These are phyloP conservation scores for Zygosaccharomyces sapae DNA, from an alignment of 1,139 yeast genomes.

Conservation along the genomic window DNA sequence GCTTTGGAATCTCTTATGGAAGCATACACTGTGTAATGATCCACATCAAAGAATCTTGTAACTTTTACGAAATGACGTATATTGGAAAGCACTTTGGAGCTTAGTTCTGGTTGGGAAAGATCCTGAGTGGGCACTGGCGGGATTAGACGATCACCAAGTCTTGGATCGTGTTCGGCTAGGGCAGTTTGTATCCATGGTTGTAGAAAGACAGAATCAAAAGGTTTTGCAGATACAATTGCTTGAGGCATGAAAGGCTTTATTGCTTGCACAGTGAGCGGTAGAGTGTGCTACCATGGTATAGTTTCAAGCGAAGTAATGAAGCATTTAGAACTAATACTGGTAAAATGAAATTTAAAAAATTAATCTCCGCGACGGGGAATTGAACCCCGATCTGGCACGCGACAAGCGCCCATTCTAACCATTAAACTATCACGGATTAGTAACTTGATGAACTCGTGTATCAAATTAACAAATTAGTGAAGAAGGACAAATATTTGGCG, in stretches of 20 bases:
- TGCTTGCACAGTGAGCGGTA: too few relatives aligned
- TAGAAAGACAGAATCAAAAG: constrained; percentile 11
- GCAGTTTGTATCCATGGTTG: constrained; percentile 22
- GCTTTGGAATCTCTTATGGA: constrained; percentile 21
- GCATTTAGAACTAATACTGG: too few relatives aligned
- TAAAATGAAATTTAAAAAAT: too few relatives aligned
- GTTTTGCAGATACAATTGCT: constrained; percentile 8
- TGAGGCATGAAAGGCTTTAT: constrained; percentile 13
- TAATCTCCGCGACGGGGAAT: constrained; percentile 39
- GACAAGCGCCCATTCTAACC: constrained; percentile 40
- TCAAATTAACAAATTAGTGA: too few relatives aligned
- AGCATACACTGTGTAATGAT: constrained; percentile 23
- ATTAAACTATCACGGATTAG: constrained; percentile 37
- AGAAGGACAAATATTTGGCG: too few relatives aligned
- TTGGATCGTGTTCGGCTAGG: constrained; percentile 8
- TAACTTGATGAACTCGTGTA: too few relatives aligned
- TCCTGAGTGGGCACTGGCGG: constrained; percentile 15
- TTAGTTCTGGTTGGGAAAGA: constrained; percentile 11
- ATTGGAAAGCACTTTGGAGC: constrained; percentile 12
- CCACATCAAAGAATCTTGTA: constrained; percentile 22
- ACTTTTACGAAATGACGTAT: constrained; percentile 23
- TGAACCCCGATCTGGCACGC: constrained; percentile 41
- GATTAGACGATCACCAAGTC: constrained; percentile 11
- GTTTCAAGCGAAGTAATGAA: too few relatives aligned
- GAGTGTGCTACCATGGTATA: too few relatives aligned